Evolutionary conservation across 768 basidiomycete genomes (phyloP), one percentile per base, ranked within the genome.

Genomic region (Harrya chromipes): DNA sequence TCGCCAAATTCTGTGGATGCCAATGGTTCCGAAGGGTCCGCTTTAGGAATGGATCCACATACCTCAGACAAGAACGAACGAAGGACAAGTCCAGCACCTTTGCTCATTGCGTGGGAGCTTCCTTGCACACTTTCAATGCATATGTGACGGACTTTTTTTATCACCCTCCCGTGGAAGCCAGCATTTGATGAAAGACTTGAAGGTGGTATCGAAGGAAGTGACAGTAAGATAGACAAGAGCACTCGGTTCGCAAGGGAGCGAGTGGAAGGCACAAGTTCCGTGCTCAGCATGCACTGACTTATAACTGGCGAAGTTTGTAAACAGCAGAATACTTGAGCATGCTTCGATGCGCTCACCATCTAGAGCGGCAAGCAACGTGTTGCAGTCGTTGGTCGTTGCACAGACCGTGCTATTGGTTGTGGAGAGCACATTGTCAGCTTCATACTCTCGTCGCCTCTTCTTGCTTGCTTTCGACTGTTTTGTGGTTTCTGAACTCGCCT

Each of bases 391-490:
- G 3, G 48, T 43, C 0, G 75, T 77, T 1, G 74, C 66, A 58
- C 79, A 86, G 17, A 82, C 56, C 8, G 78, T 70, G 39, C 74
- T 64, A 39, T 72, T 71, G 2, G 74, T 63, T 8, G 69, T 58
- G 45, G 76, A 80, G 66, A 93, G 82, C 6, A 85, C 69, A 58
- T 86, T 87, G 46, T 88, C 88, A 10, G 81, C 87, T 65, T 91
- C 87, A 55, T 83, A 90, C 12, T 76, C 83, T 19, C 82, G 78
- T 17, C 77, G 74, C 40, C 84, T 74, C 63, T 88, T 92, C 64
- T 82, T 90, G 47, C 80, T 78, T 57, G 81, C 83, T 61, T 73
- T 81, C 13, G 60, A 71, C 58, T 69, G 40, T 56, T 47, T 14
- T 3, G 55, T 58, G 36, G 59, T 52, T 14, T 50, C 65, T 1